Evolutionary conservation across 2,329 filamentous ascomycete species (phyloP), one percentile per base, ranked within the genome.

Genomic region (Trichophyton schoenleinii): DNA sequence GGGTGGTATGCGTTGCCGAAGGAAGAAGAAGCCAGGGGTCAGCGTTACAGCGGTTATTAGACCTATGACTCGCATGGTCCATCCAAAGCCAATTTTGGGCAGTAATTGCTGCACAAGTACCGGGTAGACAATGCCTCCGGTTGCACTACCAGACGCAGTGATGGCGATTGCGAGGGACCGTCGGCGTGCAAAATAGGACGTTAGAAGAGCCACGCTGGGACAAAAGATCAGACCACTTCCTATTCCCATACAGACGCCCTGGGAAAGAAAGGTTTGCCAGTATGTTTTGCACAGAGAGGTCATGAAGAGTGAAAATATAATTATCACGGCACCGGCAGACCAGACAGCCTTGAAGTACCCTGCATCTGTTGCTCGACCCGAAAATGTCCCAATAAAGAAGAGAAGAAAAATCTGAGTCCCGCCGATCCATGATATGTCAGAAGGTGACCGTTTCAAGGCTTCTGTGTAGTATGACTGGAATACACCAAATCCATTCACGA

Each of bases 111-210:
- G 75, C 0, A 81, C 76, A 18, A 83, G 77, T 1, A 82, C 75
- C 0, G 86, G 85, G 67, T 85, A 88, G 2, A 87, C 76, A 22
- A 87, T 73, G 0, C 85, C 85, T 0, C 86, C 86, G 0, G 81
- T 81, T 0, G 79, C 80, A 28, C 82, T 83, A 0, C 86, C 87
- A 0, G 79, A 80, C 0, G 83, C 82, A 8, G 78, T 78, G 6
- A 85, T 76, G 0, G 83, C 83, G 18, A 87, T 76, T 0, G 85
- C 85, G 1, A 87, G 73, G 0, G 79, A 79, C 3, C 81, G 77
- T n/a, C 80, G 80, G n/a, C 71, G 79, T 7, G 75, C 75, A 65
- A 87, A 88, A 61, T 86, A 87, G 0, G 83, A 84, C 13, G 81
- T 76, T 8, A 83, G 73, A 22, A 84, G 71, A n/a, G 80, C 77